Conservation (phyloP, 495 filamentous ascomycete genomes). For the Hypomontagnella submonticulosa region DNA sequence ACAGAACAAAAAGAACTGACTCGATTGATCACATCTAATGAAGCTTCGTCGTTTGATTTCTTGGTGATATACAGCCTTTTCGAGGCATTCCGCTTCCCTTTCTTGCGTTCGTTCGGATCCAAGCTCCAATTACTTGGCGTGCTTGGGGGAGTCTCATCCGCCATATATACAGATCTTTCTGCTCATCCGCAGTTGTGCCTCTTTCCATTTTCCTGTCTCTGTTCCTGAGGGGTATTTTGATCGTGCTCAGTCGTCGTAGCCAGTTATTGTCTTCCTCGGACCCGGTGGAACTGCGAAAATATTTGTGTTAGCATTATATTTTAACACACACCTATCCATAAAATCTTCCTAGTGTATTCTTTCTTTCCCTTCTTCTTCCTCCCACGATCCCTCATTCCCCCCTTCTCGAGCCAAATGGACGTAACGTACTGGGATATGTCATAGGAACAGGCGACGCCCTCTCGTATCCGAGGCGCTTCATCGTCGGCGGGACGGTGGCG, state of each 20-base stretch:
- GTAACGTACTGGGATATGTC: slow-evolving; percentile 87
- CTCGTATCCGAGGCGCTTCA: slow-evolving; percentile 74
- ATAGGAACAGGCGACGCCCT: slow-evolving; percentile 76
- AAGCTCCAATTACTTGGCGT: slow-evolving; percentile 5
- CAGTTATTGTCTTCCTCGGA: slow-evolving; percentile 74
- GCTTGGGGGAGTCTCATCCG: background rate
- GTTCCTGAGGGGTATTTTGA: slow-evolving; percentile 9
- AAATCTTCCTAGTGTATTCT: too few relatives aligned
- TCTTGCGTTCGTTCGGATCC: background rate
- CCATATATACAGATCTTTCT: slow-evolving; percentile 43
- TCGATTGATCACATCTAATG: slow-evolving; percentile 7
- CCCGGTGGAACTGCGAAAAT: slow-evolving; percentile 73
- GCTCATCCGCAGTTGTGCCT: background rate
- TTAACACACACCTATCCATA: too few relatives aligned
- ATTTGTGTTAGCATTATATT: slow-evolving; percentile 35
- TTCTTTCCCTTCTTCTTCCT: slow-evolving; percentile 4
- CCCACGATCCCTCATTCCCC: background rate
- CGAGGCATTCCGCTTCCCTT: background rate
- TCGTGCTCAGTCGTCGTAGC: slow-evolving; percentile 76
- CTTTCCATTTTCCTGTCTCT: background rate
- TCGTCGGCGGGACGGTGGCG: slow-evolving; percentile 73
- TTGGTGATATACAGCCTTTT: slow-evolving; percentile 7
- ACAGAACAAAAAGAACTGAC: slow-evolving; percentile 6
- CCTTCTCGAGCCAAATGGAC: background rate
- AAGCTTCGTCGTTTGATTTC: background rate